Base-by-base conservation (phyloP, 495 filamentous ascomycete genomes). In the Penicillium atrosanguineum region DNA sequence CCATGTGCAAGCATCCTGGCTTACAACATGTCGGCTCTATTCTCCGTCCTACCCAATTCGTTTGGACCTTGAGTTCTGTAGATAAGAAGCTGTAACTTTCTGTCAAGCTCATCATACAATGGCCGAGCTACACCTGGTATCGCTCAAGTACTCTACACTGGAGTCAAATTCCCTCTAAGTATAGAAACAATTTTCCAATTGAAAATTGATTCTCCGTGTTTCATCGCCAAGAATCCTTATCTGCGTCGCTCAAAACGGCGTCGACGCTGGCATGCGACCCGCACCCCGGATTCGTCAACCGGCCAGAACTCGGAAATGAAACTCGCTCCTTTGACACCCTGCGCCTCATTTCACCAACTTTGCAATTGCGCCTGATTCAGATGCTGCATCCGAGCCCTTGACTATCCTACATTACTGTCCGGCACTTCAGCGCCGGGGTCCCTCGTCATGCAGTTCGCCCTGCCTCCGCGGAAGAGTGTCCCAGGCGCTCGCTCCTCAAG, bases 381-480 rank as follows among this genome's bases (percentile, higher is more conserved):
- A 34, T 50, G 52, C n/a, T 25, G 68, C 68, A 44, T 41, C 49
- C 62, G 47, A 64, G 54, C 23, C 19, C 48, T 16, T 23, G 18
- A 15, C 18, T 21, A 25, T 16, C 28, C 48, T 39, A 19, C 42
- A 23, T 50, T 41, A 41, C 40, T 43, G 43, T 37, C 48, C 55
- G 53, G 53, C 51, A 55, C 44, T 37, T 45, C 46, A 58, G 53
- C 47, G 59, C 60, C 56, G 64, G 64, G 62, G 59, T 16, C 29
- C 39, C 49, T 43, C 48, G 72, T 59, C 55, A 97, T 97, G 93
- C 93, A 97, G 64, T 92, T 91, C 78, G 93, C 93, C 49, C 74
- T 93, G 55, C 92, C 91, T 50, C 85, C 90, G 52, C 86, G 91
- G 63, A 94, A 89, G 71, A 83, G 83, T 59, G 81, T 86, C 48